Base-by-base conservation (phyloP, 2,329 filamentous ascomycete species). In the Escovopsis sp. region DNA sequence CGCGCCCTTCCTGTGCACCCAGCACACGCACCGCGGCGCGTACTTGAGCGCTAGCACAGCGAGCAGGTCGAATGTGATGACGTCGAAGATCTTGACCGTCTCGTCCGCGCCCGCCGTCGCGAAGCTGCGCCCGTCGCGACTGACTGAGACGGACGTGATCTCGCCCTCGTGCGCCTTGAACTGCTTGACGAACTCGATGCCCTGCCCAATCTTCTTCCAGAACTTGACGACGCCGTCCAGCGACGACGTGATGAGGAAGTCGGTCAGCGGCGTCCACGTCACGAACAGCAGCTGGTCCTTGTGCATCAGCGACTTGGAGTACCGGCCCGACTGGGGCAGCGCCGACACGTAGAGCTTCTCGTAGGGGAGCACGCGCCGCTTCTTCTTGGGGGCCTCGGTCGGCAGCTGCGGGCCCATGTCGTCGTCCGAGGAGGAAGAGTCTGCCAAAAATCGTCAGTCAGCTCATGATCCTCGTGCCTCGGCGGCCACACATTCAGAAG, bases 221-320 rank as follows among this genome's bases (percentile, higher is more conserved):
- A 98, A 98, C 62, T 98, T 98, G 52, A 96, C 89, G 1, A 89
- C 82, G n/a, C 93, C 93, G 58, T 98, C 91, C 36, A 85, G 67
- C 0, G 91, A 96, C 47, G 84, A 85, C 1, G 91, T 98, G 48
- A 98, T 91, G 33, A 98, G 70, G 58, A 98, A 98, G 52, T 96
- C 91, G 46, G 89, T 95, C 46, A 82, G 68, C 1, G 88, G 88
- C 1, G 93, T 94, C 59, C 94, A 80, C 11, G 81, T 93, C 48
- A 85, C 76, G 55, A 88, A 96, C 44, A 82, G 76, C 40, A 98
- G 66, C 64, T 94, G 87, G 52, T 98, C 91, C 65, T 89, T 88
- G 72, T 98, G 91, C 93, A 98, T 98, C 55, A 98, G 70, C 38
- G 91, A 96, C 57, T 88, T 94, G 45, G 84, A 94, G 65, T 98